A percentile compares a stretch with the other conserved stretches of the same genome.
Conservation (phyloP, 75 land plant species). For the Gnetum montanum region DNA sequence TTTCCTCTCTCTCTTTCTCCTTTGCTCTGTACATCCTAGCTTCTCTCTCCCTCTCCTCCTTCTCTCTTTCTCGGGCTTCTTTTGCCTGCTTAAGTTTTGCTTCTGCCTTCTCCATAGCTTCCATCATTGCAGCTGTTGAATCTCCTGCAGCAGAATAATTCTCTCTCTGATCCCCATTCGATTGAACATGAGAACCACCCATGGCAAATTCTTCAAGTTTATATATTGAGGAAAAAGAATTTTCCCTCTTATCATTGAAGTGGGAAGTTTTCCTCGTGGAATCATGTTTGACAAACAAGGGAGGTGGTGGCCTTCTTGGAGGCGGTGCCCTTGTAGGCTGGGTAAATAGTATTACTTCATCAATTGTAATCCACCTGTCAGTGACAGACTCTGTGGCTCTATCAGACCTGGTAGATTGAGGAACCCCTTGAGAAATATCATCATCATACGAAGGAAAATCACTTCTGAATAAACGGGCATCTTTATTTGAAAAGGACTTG, state of each 20-base stretch:
- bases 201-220: conserved; percentile 68
- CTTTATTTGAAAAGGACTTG: conserved; percentile 9
- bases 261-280: conserved; percentile 14
- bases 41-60: conserved; percentile 16
- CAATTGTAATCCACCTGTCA: conserved; percentile 77
- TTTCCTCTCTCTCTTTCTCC: conserved; percentile 41
- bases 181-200: conserved; percentile 24
- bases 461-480: conserved; percentile 8
- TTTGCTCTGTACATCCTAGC: conserved; percentile 31
- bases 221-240: conserved; percentile 32
- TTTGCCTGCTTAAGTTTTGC: conserved; percentile 68
- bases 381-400: conserved; percentile 17
- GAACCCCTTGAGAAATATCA: conserved; percentile 3
- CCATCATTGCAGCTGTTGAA: conserved; percentile 79
- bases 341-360: conserved; percentile 80
- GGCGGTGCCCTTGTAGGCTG: conserved; percentile 82
- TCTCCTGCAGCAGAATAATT: conserved; percentile 43
- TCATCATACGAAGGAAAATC: conserved; percentile 13
- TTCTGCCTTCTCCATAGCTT: conserved; percentile 79
- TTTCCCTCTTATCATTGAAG: conserved; percentile 11
- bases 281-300: conserved; percentile 19
- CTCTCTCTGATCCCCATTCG: conserved; percentile 26
- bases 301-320: conserved; percentile 93
- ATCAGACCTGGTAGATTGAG: conserved; percentile 21
- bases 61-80: conserved; percentile 63